phyloP scores from a whole-genome alignment of 306 rosid genomes.

The Ceratonia siliqua region DNA sequence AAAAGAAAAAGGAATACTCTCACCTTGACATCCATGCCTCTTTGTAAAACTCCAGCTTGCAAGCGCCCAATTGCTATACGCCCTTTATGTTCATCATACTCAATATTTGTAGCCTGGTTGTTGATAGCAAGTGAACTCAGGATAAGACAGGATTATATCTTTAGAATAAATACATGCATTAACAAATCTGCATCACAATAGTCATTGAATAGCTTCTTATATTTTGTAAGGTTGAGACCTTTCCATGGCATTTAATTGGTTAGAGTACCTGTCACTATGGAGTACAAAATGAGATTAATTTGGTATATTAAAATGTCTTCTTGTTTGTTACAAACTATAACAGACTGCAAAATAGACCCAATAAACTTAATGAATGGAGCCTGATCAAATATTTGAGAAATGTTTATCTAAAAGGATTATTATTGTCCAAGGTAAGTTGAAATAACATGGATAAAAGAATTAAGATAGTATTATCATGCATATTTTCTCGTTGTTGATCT shows the following conservation, averaged over 20 bases:
- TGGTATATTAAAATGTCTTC: conserved; percentile 2
- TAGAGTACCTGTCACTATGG: neutral
- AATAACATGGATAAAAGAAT: neutral
- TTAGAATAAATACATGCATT: neutral
- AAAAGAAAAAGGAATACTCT: conserved; percentile 43
- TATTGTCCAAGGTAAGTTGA: conserved; percentile 18
- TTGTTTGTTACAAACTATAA: conserved; percentile 18
- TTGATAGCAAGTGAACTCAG: conserved; percentile 26
- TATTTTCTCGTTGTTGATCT: conserved; percentile 17
- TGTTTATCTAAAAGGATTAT: neutral
- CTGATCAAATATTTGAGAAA: neutral
- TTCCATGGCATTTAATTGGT: too few relatives aligned
- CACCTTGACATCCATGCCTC: conserved; percentile 90
- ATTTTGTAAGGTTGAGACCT: too few relatives aligned
- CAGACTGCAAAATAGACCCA: conserved; percentile 24
- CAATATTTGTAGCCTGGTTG: conserved; percentile 77
- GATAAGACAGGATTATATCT: conserved; percentile 18
- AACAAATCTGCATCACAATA: neutral
- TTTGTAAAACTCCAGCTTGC: conserved; percentile 78
- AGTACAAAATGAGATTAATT: conserved; percentile 24
- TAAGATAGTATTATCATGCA: conserved; percentile 4
- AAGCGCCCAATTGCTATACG: conserved; percentile 98
- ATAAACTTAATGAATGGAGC: neutral
- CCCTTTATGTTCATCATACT: conserved; percentile 96
- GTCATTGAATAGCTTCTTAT: neutral